Percentiles rank a stretch among this genome's conserved stretches.
These are phyloP conservation scores for Rugonectria rugulosa DNA, from an alignment of 2,329 filamentous ascomycete species.

Conservation along the genomic window DNA sequence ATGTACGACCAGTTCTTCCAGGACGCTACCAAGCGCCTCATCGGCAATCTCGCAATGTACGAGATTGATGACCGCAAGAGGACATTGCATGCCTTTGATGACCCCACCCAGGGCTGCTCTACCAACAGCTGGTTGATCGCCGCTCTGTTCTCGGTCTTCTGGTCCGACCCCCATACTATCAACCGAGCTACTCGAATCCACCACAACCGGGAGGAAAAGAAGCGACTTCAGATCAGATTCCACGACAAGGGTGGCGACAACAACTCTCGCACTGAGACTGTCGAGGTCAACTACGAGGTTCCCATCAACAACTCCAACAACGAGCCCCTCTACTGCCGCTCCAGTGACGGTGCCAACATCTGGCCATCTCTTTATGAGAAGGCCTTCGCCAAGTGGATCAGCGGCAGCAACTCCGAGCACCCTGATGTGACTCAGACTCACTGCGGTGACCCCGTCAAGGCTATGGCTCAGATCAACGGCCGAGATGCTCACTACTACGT, in stretches of 20 bases:
- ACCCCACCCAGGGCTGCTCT: conserved; percentile 52
- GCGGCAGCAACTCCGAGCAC: conserved; percentile 39
- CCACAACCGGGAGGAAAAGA: conserved; percentile 37
- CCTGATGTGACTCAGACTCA: conserved; percentile 51
- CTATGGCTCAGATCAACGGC: conserved; percentile 54
- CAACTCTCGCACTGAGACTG: conserved; percentile 46
- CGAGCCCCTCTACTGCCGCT: conserved; percentile 51
- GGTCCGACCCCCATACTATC: conserved; percentile 52
- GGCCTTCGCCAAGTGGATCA: conserved; percentile 56
- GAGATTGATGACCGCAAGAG: conserved; percentile 31
- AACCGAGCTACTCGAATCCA: conserved; percentile 45
- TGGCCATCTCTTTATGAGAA: conserved; percentile 58
- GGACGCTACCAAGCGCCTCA: conserved; percentile 40
- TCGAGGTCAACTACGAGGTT: conserved; percentile 53
- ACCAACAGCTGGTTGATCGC: conserved; percentile 54
- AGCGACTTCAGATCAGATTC: conserved; percentile 46
- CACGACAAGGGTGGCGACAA: conserved; percentile 55
- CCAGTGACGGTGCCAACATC: conserved; percentile 50
- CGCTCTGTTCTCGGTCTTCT: conserved; percentile 54
- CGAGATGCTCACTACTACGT: conserved; percentile 47
- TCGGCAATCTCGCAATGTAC: conserved; percentile 43
- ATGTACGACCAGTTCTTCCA: conserved; percentile 48
- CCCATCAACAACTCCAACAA: conserved; percentile 54
- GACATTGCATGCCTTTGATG: conserved; percentile 45
- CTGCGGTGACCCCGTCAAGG: conserved; percentile 53